Evolutionary conservation across 176 grass and related monocot genomes (phyloP).

Genomic region (Avena atlantica): DNA sequence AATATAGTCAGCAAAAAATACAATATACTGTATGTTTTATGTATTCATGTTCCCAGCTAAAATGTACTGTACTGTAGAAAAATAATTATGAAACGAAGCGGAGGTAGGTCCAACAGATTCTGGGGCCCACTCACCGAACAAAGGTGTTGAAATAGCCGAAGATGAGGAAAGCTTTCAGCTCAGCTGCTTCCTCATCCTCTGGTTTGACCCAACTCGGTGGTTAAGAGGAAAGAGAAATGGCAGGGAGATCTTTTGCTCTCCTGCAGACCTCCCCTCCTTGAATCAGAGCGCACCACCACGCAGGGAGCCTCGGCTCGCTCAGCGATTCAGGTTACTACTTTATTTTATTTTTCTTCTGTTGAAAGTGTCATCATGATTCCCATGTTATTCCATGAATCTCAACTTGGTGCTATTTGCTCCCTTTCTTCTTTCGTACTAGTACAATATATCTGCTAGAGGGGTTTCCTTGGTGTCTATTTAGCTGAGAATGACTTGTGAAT

Average conservation of each 20-base stretch:
- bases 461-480: neutral
- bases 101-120: slow-evolving; percentile 11
- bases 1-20: no score
- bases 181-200: neutral
- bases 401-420: neutral
- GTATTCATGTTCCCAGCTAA: neutral
- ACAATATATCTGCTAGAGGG: neutral
- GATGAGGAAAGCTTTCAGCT: neutral
- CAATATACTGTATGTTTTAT: no score
- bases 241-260: neutral
- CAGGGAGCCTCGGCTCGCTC: neutral
- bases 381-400: neutral
- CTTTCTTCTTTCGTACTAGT: neutral
- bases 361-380: neutral
- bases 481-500: slow-evolving; percentile 21
- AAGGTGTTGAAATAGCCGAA: neutral
- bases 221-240: neutral
- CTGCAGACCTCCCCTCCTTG: neutral
- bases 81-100: neutral
- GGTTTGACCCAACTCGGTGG: neutral
- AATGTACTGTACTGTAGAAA: neutral
- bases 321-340: slow-evolving; percentile 19
- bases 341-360: neutral
- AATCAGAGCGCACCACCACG: neutral
- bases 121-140: neutral